Evolutionary conservation across 1,284 basidiomycete species (phyloP).

Genomic region (Salmacisia buchloeana): DNA sequence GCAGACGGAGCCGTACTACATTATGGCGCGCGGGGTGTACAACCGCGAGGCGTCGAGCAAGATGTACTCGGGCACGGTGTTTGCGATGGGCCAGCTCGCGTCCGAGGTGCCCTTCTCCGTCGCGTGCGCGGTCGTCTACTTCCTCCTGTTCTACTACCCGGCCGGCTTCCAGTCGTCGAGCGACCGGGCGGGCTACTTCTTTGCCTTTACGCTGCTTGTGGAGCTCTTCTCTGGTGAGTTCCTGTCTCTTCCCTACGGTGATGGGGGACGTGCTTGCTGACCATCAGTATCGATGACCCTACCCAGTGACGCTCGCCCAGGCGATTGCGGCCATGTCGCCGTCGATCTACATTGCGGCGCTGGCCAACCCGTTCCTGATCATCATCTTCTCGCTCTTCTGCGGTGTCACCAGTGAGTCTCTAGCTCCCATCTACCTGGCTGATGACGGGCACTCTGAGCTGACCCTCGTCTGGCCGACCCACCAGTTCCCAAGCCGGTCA

Average conservation of each 20-base stretch:
- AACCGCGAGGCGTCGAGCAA: slow-evolving; percentile 41
- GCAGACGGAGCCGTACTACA: slow-evolving; percentile 79
- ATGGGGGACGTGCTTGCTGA: slow-evolving; percentile 56
- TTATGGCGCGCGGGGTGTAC: slow-evolving; percentile 61
- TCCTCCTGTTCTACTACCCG: slow-evolving; percentile 53
- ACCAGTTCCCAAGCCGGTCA: background rate
- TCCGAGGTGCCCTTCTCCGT: slow-evolving; percentile 68
- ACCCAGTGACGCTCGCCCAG: slow-evolving; percentile 27
- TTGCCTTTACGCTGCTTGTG: slow-evolving; percentile 54
- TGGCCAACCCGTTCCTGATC: slow-evolving; percentile 70
- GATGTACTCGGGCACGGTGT: slow-evolving; percentile 44
- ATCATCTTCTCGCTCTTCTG: slow-evolving; percentile 51
- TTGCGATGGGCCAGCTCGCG: slow-evolving; percentile 44
- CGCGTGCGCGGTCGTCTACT: slow-evolving; percentile 44
- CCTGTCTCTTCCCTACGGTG: background rate
- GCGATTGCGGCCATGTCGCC: slow-evolving; percentile 54
- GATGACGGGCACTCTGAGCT: background rate
- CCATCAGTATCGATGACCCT: slow-evolving; percentile 65
- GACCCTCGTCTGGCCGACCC: background rate
- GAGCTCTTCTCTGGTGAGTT: slow-evolving; percentile 24
- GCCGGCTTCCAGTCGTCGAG: slow-evolving; percentile 60
- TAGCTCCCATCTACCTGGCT: background rate
- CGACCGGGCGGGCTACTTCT: slow-evolving; percentile 66
- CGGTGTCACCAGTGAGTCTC: slow-evolving; percentile 56
- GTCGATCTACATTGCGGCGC: slow-evolving; percentile 63